Percentiles rank a stretch among this genome's conserved stretches.
Evolutionary conservation across 2,329 filamentous ascomycete genomes (phyloP).

Genomic region (Tolypocladium tropicale): DNA sequence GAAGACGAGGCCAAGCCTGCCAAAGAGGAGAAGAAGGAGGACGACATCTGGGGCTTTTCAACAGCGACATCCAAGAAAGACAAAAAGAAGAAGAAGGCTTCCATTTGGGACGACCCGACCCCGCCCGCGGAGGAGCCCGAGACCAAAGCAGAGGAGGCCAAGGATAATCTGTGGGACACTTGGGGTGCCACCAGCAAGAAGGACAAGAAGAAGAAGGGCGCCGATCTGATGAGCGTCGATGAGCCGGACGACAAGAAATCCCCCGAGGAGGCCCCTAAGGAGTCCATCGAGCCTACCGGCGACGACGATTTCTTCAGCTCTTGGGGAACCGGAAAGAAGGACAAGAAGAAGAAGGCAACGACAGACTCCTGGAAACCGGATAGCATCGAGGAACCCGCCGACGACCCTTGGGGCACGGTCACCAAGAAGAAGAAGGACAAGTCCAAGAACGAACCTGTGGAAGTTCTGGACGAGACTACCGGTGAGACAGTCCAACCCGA

Average conservation of each 20-base stretch:
- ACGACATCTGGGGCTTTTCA: background rate
- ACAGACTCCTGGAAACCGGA: conserved; percentile 26
- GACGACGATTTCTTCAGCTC: conserved; percentile 45
- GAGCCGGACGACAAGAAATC: conserved; percentile 14
- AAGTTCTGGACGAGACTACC: conserved; percentile 34
- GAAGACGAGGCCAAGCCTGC: background rate
- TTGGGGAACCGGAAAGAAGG: conserved; percentile 45
- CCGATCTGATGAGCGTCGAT: conserved; percentile 26
- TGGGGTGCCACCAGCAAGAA: conserved; percentile 18
- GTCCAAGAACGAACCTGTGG: conserved; percentile 36
- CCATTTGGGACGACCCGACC: conserved; percentile 6
- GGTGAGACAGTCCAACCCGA: conserved; percentile 36
- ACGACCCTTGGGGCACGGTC: conserved; percentile 26
- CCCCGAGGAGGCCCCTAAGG: conserved; percentile 15
- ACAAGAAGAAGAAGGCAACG: conserved; percentile 25
- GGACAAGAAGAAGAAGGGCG: conserved; percentile 30
- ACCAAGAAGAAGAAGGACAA: conserved; percentile 41
- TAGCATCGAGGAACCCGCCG: conserved; percentile 31
- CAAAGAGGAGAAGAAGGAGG: background rate
- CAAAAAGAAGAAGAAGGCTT: conserved; percentile 13
- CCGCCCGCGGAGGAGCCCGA: conserved; percentile 10
- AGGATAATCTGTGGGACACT: conserved; percentile 14
- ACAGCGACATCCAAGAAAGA: conserved; percentile 5
- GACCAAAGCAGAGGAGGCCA: conserved; percentile 6
- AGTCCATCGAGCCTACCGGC: conserved; percentile 20